Base-by-base conservation (phyloP, 139 green algal genomes). In the Spirogloea muscicola region DNA sequence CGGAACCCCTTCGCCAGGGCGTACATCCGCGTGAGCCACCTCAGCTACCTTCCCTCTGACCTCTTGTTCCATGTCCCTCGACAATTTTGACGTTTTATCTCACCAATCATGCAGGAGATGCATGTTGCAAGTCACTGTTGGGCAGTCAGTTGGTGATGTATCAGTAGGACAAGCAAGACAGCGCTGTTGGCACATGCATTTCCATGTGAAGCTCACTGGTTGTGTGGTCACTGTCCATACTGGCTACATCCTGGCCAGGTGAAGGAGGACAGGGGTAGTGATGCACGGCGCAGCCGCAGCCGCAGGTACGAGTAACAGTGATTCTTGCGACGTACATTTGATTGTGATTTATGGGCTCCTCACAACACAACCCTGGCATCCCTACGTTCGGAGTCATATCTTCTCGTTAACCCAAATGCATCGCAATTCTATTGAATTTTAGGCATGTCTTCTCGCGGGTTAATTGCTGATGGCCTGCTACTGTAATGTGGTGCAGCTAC, bases 11-110 rank as follows among this genome's bases (percentile, higher is more conserved):
- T 82, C 34, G 36, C 73, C 5, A 48, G 27, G 5, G 1, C 1
- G 31, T 81, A 81, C 48, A 81, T 81, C 27, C 46, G 73, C 27
- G 73, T 81, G 46, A 61, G 69, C 33, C 55, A 44, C 13, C 9
- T 13, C 9, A 9, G 55, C 27, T 41, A 41, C 9, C 55, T 21
- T 9, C 10, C 13, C 27, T 64, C 16, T 64, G 55, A 10, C 13
- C 13, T 10, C 55, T 13, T 64, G 27, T 9, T 10, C 29, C 31
- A 64, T 55, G 21, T 55, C 46, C 21, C 46, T 55, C 46, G 21
- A 21, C 46, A 21, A 21, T 21, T 21, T 55, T 21, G 21, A 21
- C 46, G 21, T 21, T 21, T 21, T 31, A 55, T 55, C 46, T 55
- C 21, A 31, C 46, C 21, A 55, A 55, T 55, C 46, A n/a, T 55